These are phyloP conservation scores for Aspergillus versicolor DNA, from an alignment of 2,329 filamentous ascomycete species.

Conservation along the genomic window DNA sequence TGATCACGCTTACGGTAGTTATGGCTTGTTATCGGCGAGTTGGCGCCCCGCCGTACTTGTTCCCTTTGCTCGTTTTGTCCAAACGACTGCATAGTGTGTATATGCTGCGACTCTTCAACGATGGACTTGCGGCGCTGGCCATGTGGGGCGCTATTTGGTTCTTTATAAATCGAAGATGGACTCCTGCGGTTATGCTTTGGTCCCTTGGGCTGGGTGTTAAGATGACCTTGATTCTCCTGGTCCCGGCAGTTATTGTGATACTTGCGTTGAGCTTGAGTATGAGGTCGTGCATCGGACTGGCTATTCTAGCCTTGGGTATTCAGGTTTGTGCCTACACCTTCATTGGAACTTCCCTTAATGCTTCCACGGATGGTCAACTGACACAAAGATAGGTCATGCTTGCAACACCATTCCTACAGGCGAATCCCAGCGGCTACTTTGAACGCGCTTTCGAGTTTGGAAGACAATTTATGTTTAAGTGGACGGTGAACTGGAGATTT, in stretches of 20 bases:
- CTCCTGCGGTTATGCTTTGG: slow-evolving; percentile 69
- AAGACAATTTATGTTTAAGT: slow-evolving; percentile 89
- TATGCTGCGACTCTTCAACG: slow-evolving; percentile 90
- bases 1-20: slow-evolving; percentile 71
- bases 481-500: slow-evolving; percentile 99
- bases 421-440: slow-evolving; percentile 70
- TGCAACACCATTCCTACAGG: slow-evolving; percentile 65
- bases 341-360: not conserved
- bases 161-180: slow-evolving; percentile 74
- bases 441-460: slow-evolving; percentile 86
- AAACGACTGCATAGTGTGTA: slow-evolving; percentile 95
- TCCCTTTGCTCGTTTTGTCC: slow-evolving; percentile 80
- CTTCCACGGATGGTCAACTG: not conserved
- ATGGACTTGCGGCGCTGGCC: slow-evolving; percentile 81
- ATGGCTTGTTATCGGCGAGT: slow-evolving; percentile 70
- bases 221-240: slow-evolving; percentile 82
- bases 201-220: slow-evolving; percentile 84
- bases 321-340: slow-evolving; percentile 56
- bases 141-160: slow-evolving; percentile 78
- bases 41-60: slow-evolving; percentile 72
- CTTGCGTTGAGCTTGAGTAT: slow-evolving; percentile 73
- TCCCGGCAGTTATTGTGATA: slow-evolving; percentile 77
- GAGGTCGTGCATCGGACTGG: slow-evolving; percentile 64
- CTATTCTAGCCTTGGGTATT: slow-evolving; percentile 70
- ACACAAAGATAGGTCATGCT: slow-evolving; percentile 47